These are phyloP conservation scores for Termitomyces titanicus DNA, from an alignment of 768 basidiomycete genomes.

Conservation along the genomic window DNA sequence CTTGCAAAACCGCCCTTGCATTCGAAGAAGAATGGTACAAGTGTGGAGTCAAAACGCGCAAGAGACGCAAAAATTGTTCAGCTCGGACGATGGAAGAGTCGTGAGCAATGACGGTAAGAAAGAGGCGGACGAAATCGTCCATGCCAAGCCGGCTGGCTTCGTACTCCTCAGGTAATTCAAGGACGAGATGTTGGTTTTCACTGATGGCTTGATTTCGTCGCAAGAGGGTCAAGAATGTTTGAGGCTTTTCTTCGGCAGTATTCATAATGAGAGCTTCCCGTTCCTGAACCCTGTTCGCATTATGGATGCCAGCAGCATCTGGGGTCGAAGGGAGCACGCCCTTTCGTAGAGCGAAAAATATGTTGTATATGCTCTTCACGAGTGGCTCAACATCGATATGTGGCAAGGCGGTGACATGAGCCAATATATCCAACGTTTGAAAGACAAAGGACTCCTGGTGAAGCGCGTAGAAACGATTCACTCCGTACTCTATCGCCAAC, in stretches of 20 bases:
- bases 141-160: slow-evolving; percentile 53
- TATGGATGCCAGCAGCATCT: slow-evolving; percentile 66
- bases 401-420: slow-evolving; percentile 49
- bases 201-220: slow-evolving; percentile 40
- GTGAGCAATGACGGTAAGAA: slow-evolving; percentile 78
- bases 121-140: slow-evolving; percentile 66
- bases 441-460: slow-evolving; percentile 74
- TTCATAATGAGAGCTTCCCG: slow-evolving; percentile 65
- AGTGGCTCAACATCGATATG: slow-evolving; percentile 48
- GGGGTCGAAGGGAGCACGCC: slow-evolving; percentile 34
- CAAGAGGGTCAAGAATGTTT: slow-evolving; percentile 59
- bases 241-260: slow-evolving; percentile 71
- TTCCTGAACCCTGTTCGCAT: slow-evolving; percentile 61
- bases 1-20: slow-evolving; percentile 53
- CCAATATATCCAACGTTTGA: slow-evolving; percentile 63
- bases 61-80: slow-evolving; percentile 62
- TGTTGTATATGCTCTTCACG: slow-evolving; percentile 49
- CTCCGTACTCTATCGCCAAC: slow-evolving; percentile 66
- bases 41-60: slow-evolving; percentile 52
- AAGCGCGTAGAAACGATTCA: slow-evolving; percentile 68
- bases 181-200: slow-evolving; percentile 32
- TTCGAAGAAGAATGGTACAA: slow-evolving; percentile 54
- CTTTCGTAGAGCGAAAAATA: slow-evolving; percentile 56
- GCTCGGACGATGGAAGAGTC: slow-evolving; percentile 64
- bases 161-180: slow-evolving; percentile 56